These are phyloP conservation scores for Populus ilicifolia DNA, from an alignment of 345 rosid genomes.

Conservation along the genomic window DNA sequence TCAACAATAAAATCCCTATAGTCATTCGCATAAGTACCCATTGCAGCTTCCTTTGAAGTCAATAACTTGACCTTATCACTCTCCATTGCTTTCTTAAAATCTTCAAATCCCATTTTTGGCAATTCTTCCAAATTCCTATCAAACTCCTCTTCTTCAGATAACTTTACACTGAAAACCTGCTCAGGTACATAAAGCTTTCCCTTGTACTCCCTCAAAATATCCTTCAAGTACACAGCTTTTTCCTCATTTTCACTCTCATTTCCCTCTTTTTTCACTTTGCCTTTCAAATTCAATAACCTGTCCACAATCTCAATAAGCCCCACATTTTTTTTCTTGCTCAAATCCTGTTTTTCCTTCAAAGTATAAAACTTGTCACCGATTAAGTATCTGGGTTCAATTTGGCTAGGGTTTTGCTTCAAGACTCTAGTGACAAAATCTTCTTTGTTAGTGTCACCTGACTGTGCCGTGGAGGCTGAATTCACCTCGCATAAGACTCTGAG, in stretches of 20 bases:
- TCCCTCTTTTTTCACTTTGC: conserved; percentile 22
- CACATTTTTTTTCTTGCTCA: conserved; percentile 36
- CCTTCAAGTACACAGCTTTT: conserved; percentile 65
- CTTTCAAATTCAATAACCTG: conserved; percentile 41
- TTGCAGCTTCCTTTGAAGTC: conserved; percentile 57
- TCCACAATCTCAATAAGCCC: conserved; percentile 43
- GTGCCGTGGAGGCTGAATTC: conserved; percentile 28
- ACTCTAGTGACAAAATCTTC: conserved; percentile 68
- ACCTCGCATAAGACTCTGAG: conserved; percentile 46
- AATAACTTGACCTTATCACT: conserved; percentile 63
- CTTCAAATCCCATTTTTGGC: conserved; percentile 70
- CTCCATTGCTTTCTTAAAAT: conserved; percentile 60
- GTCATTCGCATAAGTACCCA: conserved; percentile 23
- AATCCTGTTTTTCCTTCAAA: conserved; percentile 52
- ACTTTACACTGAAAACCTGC: conserved; percentile 65
- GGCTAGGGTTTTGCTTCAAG: conserved; percentile 83
- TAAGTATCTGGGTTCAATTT: conserved; percentile 62
- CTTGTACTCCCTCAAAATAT: conserved; percentile 66
- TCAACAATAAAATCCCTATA: conserved; percentile 63
- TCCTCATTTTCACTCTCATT: conserved; percentile 21
- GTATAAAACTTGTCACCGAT: conserved; percentile 56
- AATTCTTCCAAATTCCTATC: conserved; percentile 52
- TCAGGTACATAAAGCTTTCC: conserved; percentile 92
- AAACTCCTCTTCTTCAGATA: conserved; percentile 75
- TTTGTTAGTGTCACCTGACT: conserved; percentile 26